Conservation (phyloP, 2,329 filamentous ascomycete genomes). For the Diaporthe citriasiana region DNA sequence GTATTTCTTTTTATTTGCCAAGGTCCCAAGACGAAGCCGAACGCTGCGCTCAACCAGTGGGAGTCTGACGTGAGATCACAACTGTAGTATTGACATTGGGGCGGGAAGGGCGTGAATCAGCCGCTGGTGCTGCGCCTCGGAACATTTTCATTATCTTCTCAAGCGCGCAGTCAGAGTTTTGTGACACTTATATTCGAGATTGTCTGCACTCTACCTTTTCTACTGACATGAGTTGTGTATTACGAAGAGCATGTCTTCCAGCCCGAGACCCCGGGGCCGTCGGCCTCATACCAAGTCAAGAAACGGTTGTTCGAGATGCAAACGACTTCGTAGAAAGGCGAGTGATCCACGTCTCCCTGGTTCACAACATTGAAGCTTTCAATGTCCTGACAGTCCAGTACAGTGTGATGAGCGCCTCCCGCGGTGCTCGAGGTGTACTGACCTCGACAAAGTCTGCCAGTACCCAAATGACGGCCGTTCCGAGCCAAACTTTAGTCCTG, state of each 20-base stretch:
- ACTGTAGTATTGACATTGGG: neutral
- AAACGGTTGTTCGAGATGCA: slow-evolving; percentile 35
- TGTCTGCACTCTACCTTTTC: neutral
- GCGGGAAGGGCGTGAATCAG: neutral
- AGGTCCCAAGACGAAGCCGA: neutral
- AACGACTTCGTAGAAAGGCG: slow-evolving; percentile 36
- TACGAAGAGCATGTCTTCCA: slow-evolving; percentile 12
- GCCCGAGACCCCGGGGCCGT: neutral
- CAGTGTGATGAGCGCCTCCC: slow-evolving; percentile 64
- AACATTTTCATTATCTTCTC: neutral
- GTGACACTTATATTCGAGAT: neutral
- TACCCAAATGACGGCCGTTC: slow-evolving; percentile 53
- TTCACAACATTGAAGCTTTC: neutral
- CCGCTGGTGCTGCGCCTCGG: slow-evolving; percentile 24
- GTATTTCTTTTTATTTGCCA: neutral
- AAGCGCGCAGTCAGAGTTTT: neutral
- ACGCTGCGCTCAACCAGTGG: neutral
- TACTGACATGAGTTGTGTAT: neutral
- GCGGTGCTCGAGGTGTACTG: slow-evolving; percentile 61
- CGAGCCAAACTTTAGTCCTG: neutral
- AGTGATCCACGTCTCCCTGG: neutral
- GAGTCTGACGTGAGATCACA: slow-evolving; percentile 33
- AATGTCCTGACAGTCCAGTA: neutral
- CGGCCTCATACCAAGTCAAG: slow-evolving; percentile 34
- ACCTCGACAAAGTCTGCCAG: slow-evolving; percentile 61